A percentile compares a stretch with the other conserved stretches of the same genome.
These are phyloP conservation scores for Diplodia sapinea DNA, from an alignment of 2,329 filamentous ascomycete genomes.

Conservation along the genomic window DNA sequence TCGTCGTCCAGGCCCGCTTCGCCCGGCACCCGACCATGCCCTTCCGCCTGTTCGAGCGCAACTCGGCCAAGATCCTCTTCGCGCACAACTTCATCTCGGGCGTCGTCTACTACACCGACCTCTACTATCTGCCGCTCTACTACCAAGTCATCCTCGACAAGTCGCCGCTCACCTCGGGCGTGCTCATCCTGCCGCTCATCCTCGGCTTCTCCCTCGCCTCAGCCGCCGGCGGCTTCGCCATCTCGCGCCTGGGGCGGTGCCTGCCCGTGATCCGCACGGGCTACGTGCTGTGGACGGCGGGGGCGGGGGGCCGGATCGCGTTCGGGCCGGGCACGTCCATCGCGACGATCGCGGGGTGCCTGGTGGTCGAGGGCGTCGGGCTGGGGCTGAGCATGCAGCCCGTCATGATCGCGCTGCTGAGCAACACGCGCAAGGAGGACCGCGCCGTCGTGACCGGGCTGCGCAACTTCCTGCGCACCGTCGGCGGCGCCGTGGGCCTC, in stretches of 20 bases:
- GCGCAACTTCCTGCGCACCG: conserved; percentile 66
- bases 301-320: conserved; percentile 59
- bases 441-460: conserved; percentile 67
- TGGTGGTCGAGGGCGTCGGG: conserved; percentile 55
- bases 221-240: conserved; percentile 61
- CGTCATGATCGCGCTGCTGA: conserved; percentile 63
- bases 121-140: conserved; percentile 68
- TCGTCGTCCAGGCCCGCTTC: conserved; percentile 58
- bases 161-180: conserved; percentile 57
- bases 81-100: conserved; percentile 66
- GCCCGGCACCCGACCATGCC: conserved; percentile 59
- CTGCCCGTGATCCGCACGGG: conserved; percentile 60
- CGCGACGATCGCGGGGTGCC: conserved; percentile 54
- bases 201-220: conserved; percentile 55
- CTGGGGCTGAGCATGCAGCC: conserved; percentile 61
- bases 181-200: conserved; percentile 58
- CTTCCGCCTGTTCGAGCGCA: conserved; percentile 67
- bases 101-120: conserved; percentile 63
- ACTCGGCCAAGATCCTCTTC: conserved; percentile 61
- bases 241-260: conserved; percentile 50
- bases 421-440: conserved; percentile 57
- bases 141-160: conserved; percentile 62
- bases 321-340: conserved; percentile 55
- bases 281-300: conserved; percentile 57
- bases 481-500: conserved; percentile 64